phyloP scores from a whole-genome alignment of 306 rosid genomes.

The Morella rubra region DNA sequence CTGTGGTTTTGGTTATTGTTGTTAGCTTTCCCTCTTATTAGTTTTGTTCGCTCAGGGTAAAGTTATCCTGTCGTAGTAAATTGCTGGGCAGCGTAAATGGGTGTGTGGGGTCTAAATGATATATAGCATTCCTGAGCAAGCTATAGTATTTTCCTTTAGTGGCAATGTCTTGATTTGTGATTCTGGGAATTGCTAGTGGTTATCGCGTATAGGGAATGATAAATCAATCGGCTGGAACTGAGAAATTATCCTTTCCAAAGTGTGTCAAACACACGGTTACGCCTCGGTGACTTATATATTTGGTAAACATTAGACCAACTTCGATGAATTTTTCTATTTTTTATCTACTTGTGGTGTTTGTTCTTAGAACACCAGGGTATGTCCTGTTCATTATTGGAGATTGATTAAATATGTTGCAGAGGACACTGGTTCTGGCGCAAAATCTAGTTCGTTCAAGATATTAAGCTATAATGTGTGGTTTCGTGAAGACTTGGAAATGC shows the following conservation, averaged over 20 bases:
- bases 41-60: background rate
- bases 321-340: background rate
- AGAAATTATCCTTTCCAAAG: background rate
- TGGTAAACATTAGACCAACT: background rate
- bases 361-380: background rate
- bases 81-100: background rate
- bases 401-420: slow-evolving; percentile 23
- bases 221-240: background rate
- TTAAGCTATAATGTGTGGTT: slow-evolving; percentile 55
- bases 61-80: background rate
- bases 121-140: background rate
- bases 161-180: background rate
- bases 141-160: background rate
- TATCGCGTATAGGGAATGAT: background rate
- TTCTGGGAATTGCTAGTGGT: background rate
- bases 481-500: slow-evolving; percentile 48
- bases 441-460: slow-evolving; percentile 26
- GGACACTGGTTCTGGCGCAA: slow-evolving; percentile 27
- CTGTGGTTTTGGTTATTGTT: background rate
- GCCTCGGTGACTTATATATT: background rate
- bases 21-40: no score
- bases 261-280: background rate
- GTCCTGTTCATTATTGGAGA: background rate
- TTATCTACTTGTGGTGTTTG: no score
- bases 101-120: background rate